Evolutionary conservation across 495 filamentous ascomycete genomes (phyloP), one percentile per base, ranked within the genome.

Genomic region (Penicillium maclennaniae): DNA sequence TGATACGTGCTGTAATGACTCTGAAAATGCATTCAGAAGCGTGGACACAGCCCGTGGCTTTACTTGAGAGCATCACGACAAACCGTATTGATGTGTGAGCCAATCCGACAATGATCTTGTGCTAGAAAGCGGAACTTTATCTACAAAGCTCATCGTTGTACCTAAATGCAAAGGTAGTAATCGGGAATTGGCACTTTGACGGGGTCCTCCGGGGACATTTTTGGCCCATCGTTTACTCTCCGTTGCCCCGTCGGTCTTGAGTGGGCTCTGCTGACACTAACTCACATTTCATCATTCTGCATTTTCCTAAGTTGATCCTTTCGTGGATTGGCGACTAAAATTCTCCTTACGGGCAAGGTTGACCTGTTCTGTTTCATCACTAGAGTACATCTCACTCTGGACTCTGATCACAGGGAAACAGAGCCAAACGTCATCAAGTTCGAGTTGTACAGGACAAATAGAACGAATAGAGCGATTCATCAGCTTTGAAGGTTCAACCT

Each of bases 131-230:
- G 2, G n/a, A 40, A 16, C 16, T 7, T 4, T 40, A 40, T n/a
- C 37, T 17, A 10, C 16, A 20, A 7, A 43, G 20, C 27, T 16
- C n/a, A 21, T 2, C 21, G 48, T 65, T 17, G 38, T 37, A 62
- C 51, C 16, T 36, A 7, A 41, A 54, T 63, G 62, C 62, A 66
- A 44, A 43, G 39, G 49, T 51, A 47, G 63, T 66, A 57, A 66
- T 62, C 56, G 41, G 21, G 26, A 38, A 6, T 43, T 39, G 25
- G 45, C 8, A 16, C 15, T 21, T 45, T 19, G 25, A 28, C 16
- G 16, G 16, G 28, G 34, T n/a, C 6, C n/a, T 19, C 36, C 26
- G 6, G 10, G 14, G 14, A 27, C 16, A 37, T 21, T 12, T 38
- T 31, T 12, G 42, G 51, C 56, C 45, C 21, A 49, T 56, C 37